These are phyloP conservation scores for Fusarium annulatum DNA, from an alignment of 2,329 filamentous ascomycete species.

Conservation along the genomic window DNA sequence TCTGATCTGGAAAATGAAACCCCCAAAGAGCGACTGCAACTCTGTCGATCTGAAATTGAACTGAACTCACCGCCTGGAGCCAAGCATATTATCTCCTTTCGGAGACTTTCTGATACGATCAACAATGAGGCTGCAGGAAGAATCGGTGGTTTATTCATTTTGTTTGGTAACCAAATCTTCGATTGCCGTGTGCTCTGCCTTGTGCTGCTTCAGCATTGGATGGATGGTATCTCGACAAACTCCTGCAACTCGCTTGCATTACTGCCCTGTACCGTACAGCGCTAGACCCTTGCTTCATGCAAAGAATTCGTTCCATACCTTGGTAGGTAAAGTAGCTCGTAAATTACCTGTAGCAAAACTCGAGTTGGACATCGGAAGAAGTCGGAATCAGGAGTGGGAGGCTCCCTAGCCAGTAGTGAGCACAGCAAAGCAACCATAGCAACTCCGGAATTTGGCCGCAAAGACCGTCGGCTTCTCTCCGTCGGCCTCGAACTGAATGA, in stretches of 20 bases:
- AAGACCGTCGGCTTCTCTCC: conserved; percentile 27
- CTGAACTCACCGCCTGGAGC: conserved; percentile 36
- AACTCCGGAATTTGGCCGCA: conserved; percentile 26
- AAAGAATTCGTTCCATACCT: conserved; percentile 17
- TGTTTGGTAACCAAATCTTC: conserved; percentile 39
- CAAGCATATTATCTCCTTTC: conserved; percentile 5
- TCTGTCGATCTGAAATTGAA: conserved; percentile 23
- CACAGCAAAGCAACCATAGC: not conserved
- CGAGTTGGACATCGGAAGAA: conserved; percentile 32
- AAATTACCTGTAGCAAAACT: conserved; percentile 25
- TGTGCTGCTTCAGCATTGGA: not conserved
- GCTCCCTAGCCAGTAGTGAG: not conserved
- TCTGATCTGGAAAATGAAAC: conserved; percentile 31
- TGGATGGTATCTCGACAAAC: conserved; percentile 18
- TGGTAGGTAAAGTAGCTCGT: conserved; percentile 23
- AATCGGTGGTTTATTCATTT: conserved; percentile 36
- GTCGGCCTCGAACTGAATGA: conserved; percentile 10
- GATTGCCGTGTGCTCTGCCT: conserved; percentile 12
- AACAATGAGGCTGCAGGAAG: not conserved
- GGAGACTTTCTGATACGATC: conserved; percentile 5
- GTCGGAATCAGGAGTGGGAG: conserved; percentile 33
- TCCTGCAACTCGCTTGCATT: conserved; percentile 40
- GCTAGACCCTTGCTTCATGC: conserved; percentile 36
- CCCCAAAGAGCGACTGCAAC: conserved; percentile 19
- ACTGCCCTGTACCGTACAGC: conserved; percentile 5